Conservation (phyloP, 208 protist genomes). For the Leishmania tropica region DNA sequence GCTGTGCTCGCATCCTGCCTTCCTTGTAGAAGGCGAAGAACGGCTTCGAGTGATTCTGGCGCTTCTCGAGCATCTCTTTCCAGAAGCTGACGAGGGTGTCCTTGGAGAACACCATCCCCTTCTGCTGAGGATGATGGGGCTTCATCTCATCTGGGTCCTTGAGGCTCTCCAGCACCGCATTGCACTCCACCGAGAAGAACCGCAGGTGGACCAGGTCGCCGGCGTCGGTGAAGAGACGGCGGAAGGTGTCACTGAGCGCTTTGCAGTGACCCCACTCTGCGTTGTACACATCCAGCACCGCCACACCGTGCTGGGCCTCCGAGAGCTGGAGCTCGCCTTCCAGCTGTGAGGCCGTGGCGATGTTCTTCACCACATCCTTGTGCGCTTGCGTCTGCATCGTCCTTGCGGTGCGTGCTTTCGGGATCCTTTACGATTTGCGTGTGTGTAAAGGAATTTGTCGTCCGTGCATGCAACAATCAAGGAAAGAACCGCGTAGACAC, state of each 20-base stretch:
- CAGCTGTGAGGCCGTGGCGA: constrained; percentile 64
- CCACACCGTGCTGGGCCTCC: constrained; percentile 83
- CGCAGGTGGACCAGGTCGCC: constrained; percentile 78
- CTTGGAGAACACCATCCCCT: constrained; percentile 47
- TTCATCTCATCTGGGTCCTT: constrained; percentile 39
- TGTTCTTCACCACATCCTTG: constrained; percentile 88
- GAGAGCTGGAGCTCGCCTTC: constrained; percentile 80
- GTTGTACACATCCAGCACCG: constrained; percentile 89
- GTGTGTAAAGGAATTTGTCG: background rate
- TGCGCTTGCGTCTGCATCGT: constrained; percentile 33
- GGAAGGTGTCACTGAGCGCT: constrained; percentile 86
- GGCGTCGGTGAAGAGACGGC: constrained; percentile 78
- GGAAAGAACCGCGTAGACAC: background rate
- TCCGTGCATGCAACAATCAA: background rate
- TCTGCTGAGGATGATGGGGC: constrained; percentile 21
- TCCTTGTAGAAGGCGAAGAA: constrained; percentile 92
- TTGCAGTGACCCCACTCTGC: constrained; percentile 88
- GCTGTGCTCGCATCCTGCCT: constrained; percentile 55
- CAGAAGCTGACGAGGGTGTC: constrained; percentile 77
- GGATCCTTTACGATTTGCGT: background rate
- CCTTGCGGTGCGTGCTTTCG: background rate
- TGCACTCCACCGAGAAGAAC: constrained; percentile 89
- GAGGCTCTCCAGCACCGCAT: constrained; percentile 76
- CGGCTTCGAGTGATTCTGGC: constrained; percentile 81
- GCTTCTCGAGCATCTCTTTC: constrained; percentile 56